Conservation (phyloP, 345 rosid genomes). For the Capsella bursapastoris region DNA sequence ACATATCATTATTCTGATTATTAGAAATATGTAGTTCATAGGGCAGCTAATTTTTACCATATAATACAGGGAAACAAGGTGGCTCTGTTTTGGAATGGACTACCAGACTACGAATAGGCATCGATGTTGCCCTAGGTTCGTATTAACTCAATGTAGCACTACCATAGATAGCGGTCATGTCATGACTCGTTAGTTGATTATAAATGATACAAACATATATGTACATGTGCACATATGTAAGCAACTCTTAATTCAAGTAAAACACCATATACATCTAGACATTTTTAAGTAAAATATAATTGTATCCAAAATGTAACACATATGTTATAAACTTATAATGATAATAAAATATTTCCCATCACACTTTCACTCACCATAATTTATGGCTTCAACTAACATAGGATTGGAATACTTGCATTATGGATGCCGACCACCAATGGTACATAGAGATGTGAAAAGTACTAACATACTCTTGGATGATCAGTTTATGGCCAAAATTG, state of each 20-base stretch:
- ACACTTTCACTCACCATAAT: too few species aligned
- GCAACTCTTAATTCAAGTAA: too few species aligned
- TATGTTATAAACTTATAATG: too few species aligned
- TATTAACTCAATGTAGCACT: not conserved
- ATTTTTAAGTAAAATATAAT: too few species aligned
- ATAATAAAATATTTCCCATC: not conserved
- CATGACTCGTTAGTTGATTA: too few species aligned
- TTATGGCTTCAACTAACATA: not conserved
- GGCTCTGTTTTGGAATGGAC: constrained; percentile 37
- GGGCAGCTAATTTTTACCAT: not conserved
- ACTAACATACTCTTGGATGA: constrained; percentile 43
- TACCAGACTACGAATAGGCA: constrained; percentile 45
- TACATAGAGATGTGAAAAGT: constrained; percentile 31
- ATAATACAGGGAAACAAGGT: not conserved
- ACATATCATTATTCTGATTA: not conserved
- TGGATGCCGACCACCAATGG: constrained; percentile 29
- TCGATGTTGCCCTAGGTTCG: constrained; percentile 37
- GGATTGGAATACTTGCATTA: constrained; percentile 32
- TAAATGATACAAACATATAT: too few species aligned
- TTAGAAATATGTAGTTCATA: not conserved
- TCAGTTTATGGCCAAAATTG: constrained; percentile 48
- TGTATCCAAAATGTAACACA: too few species aligned
- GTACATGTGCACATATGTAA: too few species aligned
- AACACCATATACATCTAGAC: too few species aligned
- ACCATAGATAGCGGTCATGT: not conserved